A percentile compares a stretch with the other conserved stretches of the same genome.
Evolutionary conservation across 495 filamentous ascomycete species (phyloP).

Genomic region (Sporormia fimetaria): DNA sequence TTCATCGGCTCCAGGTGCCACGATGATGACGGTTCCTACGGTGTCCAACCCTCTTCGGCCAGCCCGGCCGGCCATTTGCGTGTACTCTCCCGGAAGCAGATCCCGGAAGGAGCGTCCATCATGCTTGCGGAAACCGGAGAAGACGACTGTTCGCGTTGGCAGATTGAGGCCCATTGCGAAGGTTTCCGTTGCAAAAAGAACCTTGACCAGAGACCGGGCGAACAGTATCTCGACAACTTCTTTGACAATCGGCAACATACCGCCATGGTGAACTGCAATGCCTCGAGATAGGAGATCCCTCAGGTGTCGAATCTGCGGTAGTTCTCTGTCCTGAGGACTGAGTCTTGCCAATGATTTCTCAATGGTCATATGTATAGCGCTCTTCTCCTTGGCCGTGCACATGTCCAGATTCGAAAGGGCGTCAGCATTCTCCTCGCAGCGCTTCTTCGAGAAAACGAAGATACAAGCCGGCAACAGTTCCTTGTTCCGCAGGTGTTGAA

Average conservation of each 20-base stretch:
- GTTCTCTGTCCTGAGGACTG: conserved; percentile 74
- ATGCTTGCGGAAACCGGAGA: conserved; percentile 93
- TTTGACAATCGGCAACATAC: conserved; percentile 90
- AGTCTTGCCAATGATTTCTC: conserved; percentile 89
- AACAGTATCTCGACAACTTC: conserved; percentile 97
- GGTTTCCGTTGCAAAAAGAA: conserved; percentile 94
- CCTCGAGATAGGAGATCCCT: conserved; percentile 77
- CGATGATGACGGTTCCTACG: conserved; percentile 88
- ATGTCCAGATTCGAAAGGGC: conserved; percentile 91
- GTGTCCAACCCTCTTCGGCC: conserved; percentile 85
- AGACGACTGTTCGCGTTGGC: conserved; percentile 91
- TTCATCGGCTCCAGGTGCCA: conserved; percentile 70
- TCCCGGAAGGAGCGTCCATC: conserved; percentile 87
- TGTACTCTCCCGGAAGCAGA: conserved; percentile 89
- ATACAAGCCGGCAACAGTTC: conserved; percentile 84
- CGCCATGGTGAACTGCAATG: conserved; percentile 93
- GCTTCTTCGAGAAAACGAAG: conserved; percentile 96
- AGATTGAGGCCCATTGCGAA: conserved; percentile 98
- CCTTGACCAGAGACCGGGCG: conserved; percentile 85
- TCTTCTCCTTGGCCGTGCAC: conserved; percentile 85
- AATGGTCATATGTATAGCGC: conserved; percentile 90
- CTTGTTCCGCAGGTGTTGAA: conserved; percentile 78
- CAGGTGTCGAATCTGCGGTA: conserved; percentile 83
- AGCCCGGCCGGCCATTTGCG: conserved; percentile 94
- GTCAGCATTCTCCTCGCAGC: conserved; percentile 94